A percentile compares a stretch with the other conserved stretches of the same genome.
Conservation (phyloP, 2,329 filamentous ascomycete genomes). For the Nothophoma quercina region DNA sequence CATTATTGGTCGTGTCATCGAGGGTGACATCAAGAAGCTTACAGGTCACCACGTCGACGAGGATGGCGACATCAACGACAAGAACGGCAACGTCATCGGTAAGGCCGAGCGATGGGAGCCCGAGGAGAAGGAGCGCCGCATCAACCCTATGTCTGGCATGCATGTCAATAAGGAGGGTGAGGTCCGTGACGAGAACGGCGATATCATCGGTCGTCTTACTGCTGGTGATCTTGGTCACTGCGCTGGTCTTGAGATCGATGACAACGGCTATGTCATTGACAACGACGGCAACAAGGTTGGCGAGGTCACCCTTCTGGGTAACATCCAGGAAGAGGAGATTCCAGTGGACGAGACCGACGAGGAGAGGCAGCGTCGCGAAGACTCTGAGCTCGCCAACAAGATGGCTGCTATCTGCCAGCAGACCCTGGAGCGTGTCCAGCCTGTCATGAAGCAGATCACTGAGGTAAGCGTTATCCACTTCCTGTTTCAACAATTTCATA, state of each 20-base stretch:
- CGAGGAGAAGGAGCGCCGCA: constrained; percentile 61
- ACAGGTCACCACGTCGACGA: constrained; percentile 60
- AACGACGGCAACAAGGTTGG: constrained; percentile 69
- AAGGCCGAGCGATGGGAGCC: constrained; percentile 63
- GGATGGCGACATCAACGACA: constrained; percentile 61
- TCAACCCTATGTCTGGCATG: constrained; percentile 67
- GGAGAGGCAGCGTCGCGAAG: constrained; percentile 60
- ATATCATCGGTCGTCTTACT: constrained; percentile 59
- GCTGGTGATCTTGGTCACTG: constrained; percentile 61
- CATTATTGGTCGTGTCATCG: constrained; percentile 59
- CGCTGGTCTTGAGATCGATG: constrained; percentile 60
- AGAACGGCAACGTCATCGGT: constrained; percentile 62
- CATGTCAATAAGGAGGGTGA: constrained; percentile 63
- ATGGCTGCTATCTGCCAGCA: constrained; percentile 77
- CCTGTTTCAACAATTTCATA: constrained; percentile 3
- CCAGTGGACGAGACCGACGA: constrained; percentile 61
- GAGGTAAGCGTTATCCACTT: constrained; percentile 62
- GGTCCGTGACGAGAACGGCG: constrained; percentile 60
- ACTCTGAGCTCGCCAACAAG: constrained; percentile 78
- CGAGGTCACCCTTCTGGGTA: constrained; percentile 68
- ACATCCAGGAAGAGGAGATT: constrained; percentile 65
- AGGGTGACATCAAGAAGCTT: constrained; percentile 61
- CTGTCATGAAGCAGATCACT: constrained; percentile 85
- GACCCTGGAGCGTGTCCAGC: constrained; percentile 82
- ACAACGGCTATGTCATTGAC: constrained; percentile 61